Base-by-base conservation (phyloP, 164 flowering plant genomes). In the Litsea cubeba region DNA sequence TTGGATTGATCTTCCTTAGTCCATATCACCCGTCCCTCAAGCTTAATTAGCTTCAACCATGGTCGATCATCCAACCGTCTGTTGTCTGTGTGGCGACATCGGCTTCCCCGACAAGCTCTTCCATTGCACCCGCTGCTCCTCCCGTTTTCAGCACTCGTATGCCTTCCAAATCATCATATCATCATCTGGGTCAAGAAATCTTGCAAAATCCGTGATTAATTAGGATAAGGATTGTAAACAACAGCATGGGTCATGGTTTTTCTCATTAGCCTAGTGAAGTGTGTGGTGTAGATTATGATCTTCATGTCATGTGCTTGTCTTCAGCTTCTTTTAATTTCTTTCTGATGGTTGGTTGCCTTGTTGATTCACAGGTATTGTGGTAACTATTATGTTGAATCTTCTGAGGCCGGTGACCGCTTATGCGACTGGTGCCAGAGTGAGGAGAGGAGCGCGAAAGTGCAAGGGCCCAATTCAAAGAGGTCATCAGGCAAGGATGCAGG, bases 51-150 rank as follows among this genome's bases (percentile, higher is more conserved):
- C 51, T 62, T 24, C 40, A 8, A 18, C 67, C 68, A 72, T 63
- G 57, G 67, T 72, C 28, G 96, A 90, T 85, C 87, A 74, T 68
- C 86, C 85, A 46, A 86, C 81, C 3, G 93, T 95, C 6, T 95
- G 99, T 65, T 91, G 95, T 83, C 85, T 95, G 99, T 95, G 98
- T 76, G 99, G 98, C 68, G 99, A 95, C 75, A 84, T 93, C 25
- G 99, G 98, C 17, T 95, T 95, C 77, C 81, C 97, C 0, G 92
- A 93, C 81, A 93, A 91, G 85, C 92, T 95, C 85, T 93, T 95
- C 84, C 95, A 86, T 71, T 95, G 99, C 87, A 77, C 76, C 84
- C 82, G 85, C 75, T 93, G 98, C 84, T 82, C 72, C 62, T 26
- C 81, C 79, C 93, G 99, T 35, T 88, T 87, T 74, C 99, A 95